Percentiles rank a stretch among this genome's conserved stretches.
Evolutionary conservation across 2,329 filamentous ascomycete genomes (phyloP).

Genomic region (Aspergillus melleus): DNA sequence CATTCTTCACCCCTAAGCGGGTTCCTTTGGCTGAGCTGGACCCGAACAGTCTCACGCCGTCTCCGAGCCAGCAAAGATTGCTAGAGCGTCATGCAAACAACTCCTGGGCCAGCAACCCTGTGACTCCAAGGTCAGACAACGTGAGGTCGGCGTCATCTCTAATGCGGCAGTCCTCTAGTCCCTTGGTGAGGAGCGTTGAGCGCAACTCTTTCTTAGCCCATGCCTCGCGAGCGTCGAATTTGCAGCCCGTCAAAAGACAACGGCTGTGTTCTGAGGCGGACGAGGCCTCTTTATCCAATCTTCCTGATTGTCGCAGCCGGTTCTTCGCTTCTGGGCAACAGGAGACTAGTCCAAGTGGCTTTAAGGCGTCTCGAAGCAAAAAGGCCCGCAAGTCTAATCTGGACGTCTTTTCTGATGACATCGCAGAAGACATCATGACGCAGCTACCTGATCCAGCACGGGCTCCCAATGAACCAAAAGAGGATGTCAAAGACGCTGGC

Average conservation of each 20-base stretch:
- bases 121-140: slow-evolving; percentile 39
- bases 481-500: background rate
- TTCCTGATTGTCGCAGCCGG: slow-evolving; percentile 43
- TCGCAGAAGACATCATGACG: slow-evolving; percentile 51
- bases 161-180: slow-evolving; percentile 41
- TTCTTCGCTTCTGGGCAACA: slow-evolving; percentile 45
- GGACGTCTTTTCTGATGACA: slow-evolving; percentile 55
- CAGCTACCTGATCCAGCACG: slow-evolving; percentile 41
- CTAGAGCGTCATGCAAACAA: slow-evolving; percentile 54
- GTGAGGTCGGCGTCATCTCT: slow-evolving; percentile 37
- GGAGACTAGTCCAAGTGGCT: slow-evolving; percentile 42
- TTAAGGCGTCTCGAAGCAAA: slow-evolving; percentile 37
- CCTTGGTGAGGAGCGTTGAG: slow-evolving; percentile 42
- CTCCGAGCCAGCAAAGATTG: slow-evolving; percentile 62
- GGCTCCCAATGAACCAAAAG: background rate
- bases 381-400: slow-evolving; percentile 46
- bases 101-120: slow-evolving; percentile 57
- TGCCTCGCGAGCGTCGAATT: slow-evolving; percentile 40
- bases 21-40: slow-evolving; percentile 67
- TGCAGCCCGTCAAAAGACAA: slow-evolving; percentile 52
- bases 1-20: slow-evolving; percentile 65
- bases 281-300: slow-evolving; percentile 33
- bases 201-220: slow-evolving; percentile 42
- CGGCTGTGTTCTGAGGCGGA: slow-evolving; percentile 52
- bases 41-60: slow-evolving; percentile 66